Evolutionary conservation across 2,329 filamentous ascomycete species (phyloP).

Genomic region (Fonsecaea pedrosoi): DNA sequence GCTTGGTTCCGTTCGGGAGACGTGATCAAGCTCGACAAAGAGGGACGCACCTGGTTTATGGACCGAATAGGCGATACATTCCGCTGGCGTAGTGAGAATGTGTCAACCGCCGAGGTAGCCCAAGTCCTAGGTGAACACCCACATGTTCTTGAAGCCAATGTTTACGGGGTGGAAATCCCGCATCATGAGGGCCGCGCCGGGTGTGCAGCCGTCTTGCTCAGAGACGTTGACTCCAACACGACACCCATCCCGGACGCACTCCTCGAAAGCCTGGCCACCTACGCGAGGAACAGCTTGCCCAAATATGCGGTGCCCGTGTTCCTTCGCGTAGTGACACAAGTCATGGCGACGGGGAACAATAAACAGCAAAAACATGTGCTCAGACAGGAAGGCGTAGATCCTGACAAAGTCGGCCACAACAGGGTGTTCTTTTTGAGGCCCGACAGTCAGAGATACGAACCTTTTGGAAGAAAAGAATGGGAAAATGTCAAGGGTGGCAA

Average conservation of each 20-base stretch:
- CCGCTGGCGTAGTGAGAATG: constrained; percentile 75
- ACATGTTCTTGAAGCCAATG: constrained; percentile 60
- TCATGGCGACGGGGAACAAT: constrained; percentile 79
- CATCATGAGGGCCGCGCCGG: constrained; percentile 73
- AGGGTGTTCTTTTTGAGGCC: constrained; percentile 69
- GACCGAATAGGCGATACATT: constrained; percentile 76
- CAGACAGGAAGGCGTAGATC: constrained; percentile 76
- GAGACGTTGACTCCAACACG: constrained; percentile 22
- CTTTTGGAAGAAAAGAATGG: constrained; percentile 74
- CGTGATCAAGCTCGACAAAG: constrained; percentile 64
- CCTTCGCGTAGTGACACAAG: constrained; percentile 68
- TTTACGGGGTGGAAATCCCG: constrained; percentile 71
- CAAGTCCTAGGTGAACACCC: constrained; percentile 67
- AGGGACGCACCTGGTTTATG: constrained; percentile 73
- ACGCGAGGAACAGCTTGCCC: constrained; percentile 65
- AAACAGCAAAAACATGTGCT: constrained; percentile 84
- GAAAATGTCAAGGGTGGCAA: constrained; percentile 67
- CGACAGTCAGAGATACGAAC: constrained; percentile 66
- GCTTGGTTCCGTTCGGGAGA: constrained; percentile 73
- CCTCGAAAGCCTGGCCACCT: constrained; percentile 37
- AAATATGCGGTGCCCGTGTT: constrained; percentile 80
- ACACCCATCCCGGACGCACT: constrained; percentile 18
- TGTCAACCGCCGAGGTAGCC: constrained; percentile 71
- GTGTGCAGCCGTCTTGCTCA: constrained; percentile 60
- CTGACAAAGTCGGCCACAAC: constrained; percentile 58